Percentiles rank a stretch among this genome's conserved stretches.
Evolutionary conservation across 805 yeast genomes (phyloP).

Genomic region (Komagataella mondaviorum): DNA sequence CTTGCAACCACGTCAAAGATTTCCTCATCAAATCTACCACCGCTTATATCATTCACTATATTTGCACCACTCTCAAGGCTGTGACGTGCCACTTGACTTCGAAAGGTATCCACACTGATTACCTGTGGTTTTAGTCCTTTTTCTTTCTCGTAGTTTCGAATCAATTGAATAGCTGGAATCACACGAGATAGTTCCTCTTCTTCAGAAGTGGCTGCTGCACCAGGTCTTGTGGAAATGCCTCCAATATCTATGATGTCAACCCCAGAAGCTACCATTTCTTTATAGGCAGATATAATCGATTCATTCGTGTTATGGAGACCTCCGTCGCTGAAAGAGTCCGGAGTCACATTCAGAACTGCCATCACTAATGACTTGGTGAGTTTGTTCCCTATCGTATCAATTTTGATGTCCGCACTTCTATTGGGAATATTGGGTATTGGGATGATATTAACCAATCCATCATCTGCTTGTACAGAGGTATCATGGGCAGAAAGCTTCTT

Average conservation of each 20-base stretch:
- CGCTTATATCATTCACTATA: constrained; percentile 82
- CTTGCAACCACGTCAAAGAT: constrained; percentile 63
- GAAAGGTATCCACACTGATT: constrained; percentile 81
- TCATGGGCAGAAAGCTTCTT: constrained; percentile 27
- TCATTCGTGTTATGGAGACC: constrained; percentile 24
- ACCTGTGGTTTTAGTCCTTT: constrained; percentile 19
- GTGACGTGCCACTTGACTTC: constrained; percentile 58
- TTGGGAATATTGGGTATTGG: constrained; percentile 24
- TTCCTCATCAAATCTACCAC: constrained; percentile 54
- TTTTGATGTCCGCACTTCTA: constrained; percentile 15
- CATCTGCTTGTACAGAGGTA: constrained; percentile 31
- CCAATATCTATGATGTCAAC: constrained; percentile 85
- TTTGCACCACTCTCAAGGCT: constrained; percentile 73
- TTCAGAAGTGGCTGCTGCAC: constrained; percentile 43
- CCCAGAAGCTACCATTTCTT: constrained; percentile 39
- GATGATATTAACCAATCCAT: constrained; percentile 31
- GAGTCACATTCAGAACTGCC: constrained; percentile 85
- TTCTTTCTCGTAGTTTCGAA: constrained; percentile 27
- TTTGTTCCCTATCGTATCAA: constrained; percentile 30
- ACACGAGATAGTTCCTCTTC: constrained; percentile 65
- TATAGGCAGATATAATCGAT: constrained; percentile 23
- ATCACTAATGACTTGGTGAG: constrained; percentile 48
- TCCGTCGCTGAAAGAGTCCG: constrained; percentile 94
- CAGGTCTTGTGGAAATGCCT: constrained; percentile 90
- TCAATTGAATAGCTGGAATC: constrained; percentile 50